phyloP scores from a whole-genome alignment of 164 flowering plant species.

The Nelumbo lutea region DNA sequence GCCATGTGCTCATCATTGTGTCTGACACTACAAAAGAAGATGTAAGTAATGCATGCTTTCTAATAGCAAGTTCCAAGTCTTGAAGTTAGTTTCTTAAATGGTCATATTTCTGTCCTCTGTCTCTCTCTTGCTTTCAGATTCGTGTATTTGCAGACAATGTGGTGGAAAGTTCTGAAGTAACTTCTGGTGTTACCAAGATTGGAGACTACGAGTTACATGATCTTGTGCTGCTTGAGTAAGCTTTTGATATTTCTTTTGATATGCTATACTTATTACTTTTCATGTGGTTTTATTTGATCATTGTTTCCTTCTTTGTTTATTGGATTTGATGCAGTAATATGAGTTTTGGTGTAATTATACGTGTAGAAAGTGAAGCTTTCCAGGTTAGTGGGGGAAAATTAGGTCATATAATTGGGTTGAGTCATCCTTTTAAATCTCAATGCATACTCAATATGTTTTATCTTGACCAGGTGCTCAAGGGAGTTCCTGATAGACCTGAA shows the following conservation, averaged over 20 bases:
- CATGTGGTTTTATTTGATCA: neutral
- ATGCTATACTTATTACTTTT: neutral
- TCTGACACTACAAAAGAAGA: slow-evolving; percentile 94
- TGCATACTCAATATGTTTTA: neutral
- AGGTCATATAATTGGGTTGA: neutral
- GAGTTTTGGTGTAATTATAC: slow-evolving; percentile 91
- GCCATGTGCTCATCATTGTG: slow-evolving; percentile 76
- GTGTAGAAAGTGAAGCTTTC: slow-evolving; percentile 97
- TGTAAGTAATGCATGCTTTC: slow-evolving; percentile 40
- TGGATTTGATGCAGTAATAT: slow-evolving; percentile 52
- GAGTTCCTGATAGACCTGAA: slow-evolving; percentile 86
- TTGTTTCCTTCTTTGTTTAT: slow-evolving; percentile 10
- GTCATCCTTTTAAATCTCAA: neutral
- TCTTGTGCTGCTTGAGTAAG: slow-evolving; percentile 92
- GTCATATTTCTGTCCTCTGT: neutral
- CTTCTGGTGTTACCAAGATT: slow-evolving; percentile 80
- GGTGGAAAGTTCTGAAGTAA: slow-evolving; percentile 95
- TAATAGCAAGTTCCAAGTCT: neutral
- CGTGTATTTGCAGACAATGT: slow-evolving; percentile 96
- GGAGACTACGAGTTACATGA: slow-evolving; percentile 99
- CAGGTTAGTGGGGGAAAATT: slow-evolving; percentile 44
- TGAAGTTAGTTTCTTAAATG: neutral
- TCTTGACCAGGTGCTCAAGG: slow-evolving; percentile 80
- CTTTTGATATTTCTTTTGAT: neutral
- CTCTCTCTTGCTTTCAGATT: slow-evolving; percentile 38